These are phyloP conservation scores for Postia placenta DNA, from an alignment of 768 basidiomycete species.

Conservation along the genomic window DNA sequence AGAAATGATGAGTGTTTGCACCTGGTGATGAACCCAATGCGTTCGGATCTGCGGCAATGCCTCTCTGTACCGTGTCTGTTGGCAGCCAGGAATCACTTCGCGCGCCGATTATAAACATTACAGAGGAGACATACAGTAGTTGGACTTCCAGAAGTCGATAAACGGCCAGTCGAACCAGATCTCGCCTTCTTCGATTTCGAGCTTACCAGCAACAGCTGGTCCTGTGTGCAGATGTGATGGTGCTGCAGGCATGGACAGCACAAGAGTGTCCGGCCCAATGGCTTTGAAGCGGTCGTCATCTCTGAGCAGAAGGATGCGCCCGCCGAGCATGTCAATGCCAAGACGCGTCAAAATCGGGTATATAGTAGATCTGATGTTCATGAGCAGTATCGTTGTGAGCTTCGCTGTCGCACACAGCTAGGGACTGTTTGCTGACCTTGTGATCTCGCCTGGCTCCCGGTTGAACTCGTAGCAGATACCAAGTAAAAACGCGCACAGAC, in stretches of 20 bases:
- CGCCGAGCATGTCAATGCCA: conserved; percentile 83
- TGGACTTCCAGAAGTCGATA: conserved; percentile 98
- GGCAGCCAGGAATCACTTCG: not conserved
- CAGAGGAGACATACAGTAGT: conserved; percentile 65
- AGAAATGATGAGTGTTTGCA: conserved; percentile 18
- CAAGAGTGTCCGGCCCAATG: conserved; percentile 80
- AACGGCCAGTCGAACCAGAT: conserved; percentile 99
- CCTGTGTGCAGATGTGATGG: conserved; percentile 18
- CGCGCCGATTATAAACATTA: not conserved
- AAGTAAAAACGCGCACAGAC: conserved; percentile 85
- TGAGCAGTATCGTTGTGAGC: no score
- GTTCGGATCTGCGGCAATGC: conserved; percentile 64
- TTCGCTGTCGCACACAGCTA: not conserved
- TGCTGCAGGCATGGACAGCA: conserved; percentile 45
- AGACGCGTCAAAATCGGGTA: conserved; percentile 87
- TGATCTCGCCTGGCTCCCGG: conserved; percentile 90
- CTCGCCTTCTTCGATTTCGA: conserved; percentile 56
- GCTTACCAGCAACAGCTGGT: conserved; percentile 30
- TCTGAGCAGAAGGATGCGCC: conserved; percentile 78
- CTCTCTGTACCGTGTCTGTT: conserved; percentile 71
- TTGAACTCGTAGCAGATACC: conserved; percentile 97
- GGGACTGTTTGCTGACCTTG: conserved; percentile 50
- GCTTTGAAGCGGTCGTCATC: conserved; percentile 93
- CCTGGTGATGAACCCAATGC: conserved; percentile 55
- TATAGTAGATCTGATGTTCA: conserved; percentile 72